Evolutionary conservation across 2,329 filamentous ascomycete genomes (phyloP), one percentile per base, ranked within the genome.

Genomic region (Raffaelea deltoideospora): DNA sequence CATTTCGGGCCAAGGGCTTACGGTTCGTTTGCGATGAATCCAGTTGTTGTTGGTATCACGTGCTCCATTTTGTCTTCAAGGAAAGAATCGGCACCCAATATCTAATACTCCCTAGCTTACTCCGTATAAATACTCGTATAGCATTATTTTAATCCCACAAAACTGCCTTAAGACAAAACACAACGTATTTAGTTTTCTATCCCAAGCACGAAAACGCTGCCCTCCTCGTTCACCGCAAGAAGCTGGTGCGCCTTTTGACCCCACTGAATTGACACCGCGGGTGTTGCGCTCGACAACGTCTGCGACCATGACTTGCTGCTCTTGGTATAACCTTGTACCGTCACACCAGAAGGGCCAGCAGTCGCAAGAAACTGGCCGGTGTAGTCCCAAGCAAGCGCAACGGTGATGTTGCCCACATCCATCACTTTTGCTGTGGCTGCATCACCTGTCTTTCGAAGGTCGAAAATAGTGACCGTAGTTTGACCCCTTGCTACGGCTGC

Each of bases 301-400:
- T 95, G 86, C 31, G 76, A 80, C 90, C 90, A 98, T 40, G 71
- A 68, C 70, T 94, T 98, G 43, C 74, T 69, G 36, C 76, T 65
- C 68, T 96, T 98, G 44, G 72, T 70, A 58, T 92, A 98, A 50
- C 93, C 81, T 56, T 90, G 84, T 29, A 98, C 83, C 5, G 81
- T 83, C 33, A 95, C 63, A 21, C 86, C 86, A 31, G 79, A 76
- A 4, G 79, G 69, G 7, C 88, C 88, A 4, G 75, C 82, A 11
- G 81, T 80, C 20, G 87, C 82, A 37, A 98, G 66, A 62, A 82
- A 98, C 58, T 95, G 88, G 31, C 87, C 88, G 7, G 83, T 90
- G 63, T 93, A 95, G 53, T 98, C 90, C 87, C 87, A 98, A 34
- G 69, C 67, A 44, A 95, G 67, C 42, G 81, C 72, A 34, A 94